Conservation (phyloP, 495 filamentous ascomycete species). For the Geopyxis carbonaria region DNA sequence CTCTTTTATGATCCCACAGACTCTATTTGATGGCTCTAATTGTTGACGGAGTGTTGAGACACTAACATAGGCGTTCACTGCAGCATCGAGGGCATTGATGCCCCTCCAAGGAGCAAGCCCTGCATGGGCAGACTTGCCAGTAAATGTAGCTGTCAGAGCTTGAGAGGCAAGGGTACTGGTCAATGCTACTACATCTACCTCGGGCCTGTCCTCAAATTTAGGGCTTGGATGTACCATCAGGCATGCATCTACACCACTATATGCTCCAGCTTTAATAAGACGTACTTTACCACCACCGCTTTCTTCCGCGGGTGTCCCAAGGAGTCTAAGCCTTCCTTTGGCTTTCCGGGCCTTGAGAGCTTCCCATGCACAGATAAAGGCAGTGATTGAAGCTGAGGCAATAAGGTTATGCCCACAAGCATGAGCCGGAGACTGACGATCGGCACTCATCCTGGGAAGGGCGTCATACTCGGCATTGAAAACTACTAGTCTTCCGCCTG, state of each 20-base stretch:
- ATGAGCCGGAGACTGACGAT: not conserved
- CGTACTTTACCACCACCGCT: slow-evolving; percentile 4
- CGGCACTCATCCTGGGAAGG: slow-evolving; percentile 35
- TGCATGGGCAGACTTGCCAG: slow-evolving; percentile 36
- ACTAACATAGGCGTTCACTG: slow-evolving; percentile 45
- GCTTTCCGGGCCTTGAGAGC: not conserved
- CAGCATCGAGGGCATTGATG: slow-evolving; percentile 46
- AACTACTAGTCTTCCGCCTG: not conserved
- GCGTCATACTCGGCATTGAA: not conserved
- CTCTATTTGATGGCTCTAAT: slow-evolving; percentile 41
- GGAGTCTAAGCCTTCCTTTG: slow-evolving; percentile 1
- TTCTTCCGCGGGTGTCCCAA: slow-evolving; percentile 8
- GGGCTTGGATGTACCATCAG: slow-evolving; percentile 6
- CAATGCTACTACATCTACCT: too few relatives aligned
- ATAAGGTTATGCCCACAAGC: slow-evolving; percentile 7
- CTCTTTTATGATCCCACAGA: slow-evolving; percentile 41
- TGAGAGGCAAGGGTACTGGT: too few relatives aligned
- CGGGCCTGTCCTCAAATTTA: too few relatives aligned
- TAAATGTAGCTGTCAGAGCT: too few relatives aligned
- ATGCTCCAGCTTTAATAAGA: slow-evolving; percentile 1
- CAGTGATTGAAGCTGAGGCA: slow-evolving; percentile 5
- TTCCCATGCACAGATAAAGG: slow-evolving; percentile 5
- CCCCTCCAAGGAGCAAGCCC: slow-evolving; percentile 48
- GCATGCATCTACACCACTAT: slow-evolving; percentile 3
- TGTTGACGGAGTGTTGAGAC: slow-evolving; percentile 46